These are phyloP conservation scores for Penicillium freii DNA, from an alignment of 2,329 filamentous ascomycete genomes.

Conservation along the genomic window DNA sequence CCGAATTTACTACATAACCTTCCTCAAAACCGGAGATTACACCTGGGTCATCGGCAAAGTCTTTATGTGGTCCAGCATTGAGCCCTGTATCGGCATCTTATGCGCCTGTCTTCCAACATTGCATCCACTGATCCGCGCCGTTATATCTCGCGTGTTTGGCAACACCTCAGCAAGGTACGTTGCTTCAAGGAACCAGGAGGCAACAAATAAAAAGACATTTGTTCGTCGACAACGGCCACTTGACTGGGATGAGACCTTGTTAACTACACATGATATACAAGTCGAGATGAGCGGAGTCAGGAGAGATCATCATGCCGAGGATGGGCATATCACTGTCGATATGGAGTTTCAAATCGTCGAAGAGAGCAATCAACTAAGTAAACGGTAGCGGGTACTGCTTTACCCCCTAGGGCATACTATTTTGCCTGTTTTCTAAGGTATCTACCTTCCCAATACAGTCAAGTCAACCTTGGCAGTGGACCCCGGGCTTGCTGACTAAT, in stretches of 20 bases:
- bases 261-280: background rate
- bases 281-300: background rate
- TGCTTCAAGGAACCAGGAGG: background rate
- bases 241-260: background rate
- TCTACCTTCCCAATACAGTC: background rate
- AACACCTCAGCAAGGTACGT: background rate
- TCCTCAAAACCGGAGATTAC: background rate
- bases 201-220: background rate
- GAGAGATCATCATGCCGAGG: background rate
- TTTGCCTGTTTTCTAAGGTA: background rate
- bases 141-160: background rate
- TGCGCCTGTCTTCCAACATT: background rate
- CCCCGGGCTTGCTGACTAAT: slow-evolving; percentile 7
- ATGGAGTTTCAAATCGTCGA: background rate
- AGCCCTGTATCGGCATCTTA: background rate
- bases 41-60: background rate
- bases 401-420: background rate
- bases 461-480: background rate
- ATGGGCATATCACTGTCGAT: background rate
- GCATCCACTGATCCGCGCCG: background rate
- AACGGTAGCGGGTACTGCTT: background rate
- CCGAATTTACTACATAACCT: background rate
- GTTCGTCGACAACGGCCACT: background rate
- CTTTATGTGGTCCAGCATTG: background rate
- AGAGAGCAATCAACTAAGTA: background rate